Base-by-base conservation (phyloP, 2,329 filamentous ascomycete genomes). In the Helminthosporium solani region DNA sequence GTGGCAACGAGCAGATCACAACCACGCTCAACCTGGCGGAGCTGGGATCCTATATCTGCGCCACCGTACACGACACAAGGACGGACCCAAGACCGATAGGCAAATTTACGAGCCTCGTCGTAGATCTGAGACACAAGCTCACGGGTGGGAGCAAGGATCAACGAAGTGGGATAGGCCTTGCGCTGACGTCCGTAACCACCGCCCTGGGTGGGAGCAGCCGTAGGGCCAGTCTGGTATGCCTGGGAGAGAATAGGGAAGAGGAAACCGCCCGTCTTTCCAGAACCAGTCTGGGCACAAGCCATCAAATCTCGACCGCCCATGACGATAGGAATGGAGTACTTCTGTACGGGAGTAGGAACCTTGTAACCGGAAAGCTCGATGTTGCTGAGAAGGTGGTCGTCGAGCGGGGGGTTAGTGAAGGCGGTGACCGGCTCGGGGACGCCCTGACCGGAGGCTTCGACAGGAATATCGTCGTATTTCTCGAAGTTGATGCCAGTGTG, bases 401-500 rank as follows among this genome's bases (percentile, higher is more conserved):
- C 94, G 60, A 99, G 82, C 65, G 94, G 94, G 58, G 94, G 94
- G 75, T 94, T 95, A 69, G 84, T 90, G 82, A 99, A 99, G 52
- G 84, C 81, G 57, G 85, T 85, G 58, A 96, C 89, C 33, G 92
- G 87, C 68, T 97, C 94, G 36, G 94, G 94, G 42, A 97, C 90
- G 67, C 95, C 84, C 43, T 90, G 86, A 50, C 94, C 94, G 50
- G 92, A 96, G 54, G 94, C 94, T 76, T 97, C 94, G 56, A 99
- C 94, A 44, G 94, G 94, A 58, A 99, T 99, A 73, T 99, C 94
- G 69, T 99, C 94, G 76, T 99, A 99, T 81, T 99, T 99, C 78
- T 96, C 87, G 71, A 99, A 99, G 83, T 99, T 99, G 87, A 99
- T 97, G 75, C 94, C 94, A 27, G 90, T 96, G 67, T 95, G 88